These are phyloP conservation scores for Mycena latifolia DNA, from an alignment of 768 basidiomycete genomes.

Conservation along the genomic window DNA sequence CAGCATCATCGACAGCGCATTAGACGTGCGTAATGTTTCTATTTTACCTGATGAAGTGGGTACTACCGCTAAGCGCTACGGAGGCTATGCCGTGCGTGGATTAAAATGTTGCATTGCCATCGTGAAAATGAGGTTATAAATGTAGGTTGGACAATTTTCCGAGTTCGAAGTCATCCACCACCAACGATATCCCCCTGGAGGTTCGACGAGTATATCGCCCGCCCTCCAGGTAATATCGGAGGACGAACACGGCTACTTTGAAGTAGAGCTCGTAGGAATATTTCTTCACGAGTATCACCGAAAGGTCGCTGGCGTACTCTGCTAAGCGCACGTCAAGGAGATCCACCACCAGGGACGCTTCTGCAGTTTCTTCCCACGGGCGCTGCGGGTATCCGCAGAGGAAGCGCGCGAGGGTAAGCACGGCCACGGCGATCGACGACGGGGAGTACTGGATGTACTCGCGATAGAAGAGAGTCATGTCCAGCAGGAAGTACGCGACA, in stretches of 20 bases:
- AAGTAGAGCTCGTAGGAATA: conserved; percentile 98
- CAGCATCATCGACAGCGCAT: too few species aligned
- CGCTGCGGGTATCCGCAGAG: conserved; percentile 86
- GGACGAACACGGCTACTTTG: conserved; percentile 92
- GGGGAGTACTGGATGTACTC: conserved; percentile 92
- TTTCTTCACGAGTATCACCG: conserved; percentile 96
- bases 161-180: too few species aligned
- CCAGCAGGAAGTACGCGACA: conserved; percentile 98
- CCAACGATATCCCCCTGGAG: too few species aligned
- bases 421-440: conserved; percentile 88
- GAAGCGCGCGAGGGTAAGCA: conserved; percentile 89
- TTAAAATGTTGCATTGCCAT: too few species aligned
- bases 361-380: conserved; percentile 86
- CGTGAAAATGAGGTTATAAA: too few species aligned
- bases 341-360: conserved; percentile 86
- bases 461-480: conserved; percentile 97
- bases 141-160: too few species aligned
- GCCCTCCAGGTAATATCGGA: conserved; percentile 94
- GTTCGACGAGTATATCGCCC: conserved; percentile 73
- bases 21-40: too few species aligned
- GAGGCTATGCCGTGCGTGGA: too few species aligned
- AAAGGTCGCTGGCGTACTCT: conserved; percentile 91
- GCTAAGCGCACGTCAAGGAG: conserved; percentile 88
- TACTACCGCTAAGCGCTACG: too few species aligned
- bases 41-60: too few species aligned